Conservation (phyloP, 1,284 basidiomycete species). For the Entoloma clypeatum region DNA sequence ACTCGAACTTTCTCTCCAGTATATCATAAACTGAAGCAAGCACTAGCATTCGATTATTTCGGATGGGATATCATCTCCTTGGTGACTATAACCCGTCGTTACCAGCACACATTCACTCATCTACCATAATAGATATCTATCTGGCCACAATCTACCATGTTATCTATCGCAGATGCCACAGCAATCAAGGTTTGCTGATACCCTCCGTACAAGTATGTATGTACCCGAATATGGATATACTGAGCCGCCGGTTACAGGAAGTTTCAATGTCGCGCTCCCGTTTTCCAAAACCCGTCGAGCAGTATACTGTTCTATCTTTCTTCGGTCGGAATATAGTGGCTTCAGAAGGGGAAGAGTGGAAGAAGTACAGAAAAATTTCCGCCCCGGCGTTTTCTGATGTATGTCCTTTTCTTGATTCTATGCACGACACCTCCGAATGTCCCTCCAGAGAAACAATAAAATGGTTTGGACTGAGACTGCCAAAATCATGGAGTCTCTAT, state of each 20-base stretch:
- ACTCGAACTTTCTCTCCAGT: too few species aligned
- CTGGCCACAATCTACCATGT: constrained; percentile 21
- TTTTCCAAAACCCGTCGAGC: constrained; percentile 34
- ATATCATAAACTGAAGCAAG: too few species aligned
- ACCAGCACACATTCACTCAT: too few species aligned
- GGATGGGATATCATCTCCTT: constrained; percentile 31
- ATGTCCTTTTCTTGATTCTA: constrained; percentile 4
- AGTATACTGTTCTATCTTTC: constrained; percentile 27
- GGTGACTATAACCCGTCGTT: constrained; percentile 16
- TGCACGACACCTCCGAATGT: not conserved
- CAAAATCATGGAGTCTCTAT: constrained; percentile 39
- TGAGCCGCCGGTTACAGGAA: constrained; percentile 24
- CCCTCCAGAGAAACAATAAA: constrained; percentile 45
- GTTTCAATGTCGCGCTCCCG: constrained; percentile 32
- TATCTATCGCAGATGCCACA: constrained; percentile 33
- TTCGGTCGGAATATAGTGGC: constrained; percentile 55
- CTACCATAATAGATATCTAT: constrained; percentile 23
- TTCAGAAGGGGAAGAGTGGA: constrained; percentile 60
- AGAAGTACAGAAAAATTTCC: constrained; percentile 49
- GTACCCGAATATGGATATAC: not conserved
- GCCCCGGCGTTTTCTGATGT: constrained; percentile 41
- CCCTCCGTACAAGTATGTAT: not conserved
- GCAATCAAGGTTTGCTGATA: constrained; percentile 31
- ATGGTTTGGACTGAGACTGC: constrained; percentile 56
- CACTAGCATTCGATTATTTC: constrained; percentile 23